Conservation (phyloP, 495 filamentous ascomycete genomes). For the Trypethelium eluteriae region DNA sequence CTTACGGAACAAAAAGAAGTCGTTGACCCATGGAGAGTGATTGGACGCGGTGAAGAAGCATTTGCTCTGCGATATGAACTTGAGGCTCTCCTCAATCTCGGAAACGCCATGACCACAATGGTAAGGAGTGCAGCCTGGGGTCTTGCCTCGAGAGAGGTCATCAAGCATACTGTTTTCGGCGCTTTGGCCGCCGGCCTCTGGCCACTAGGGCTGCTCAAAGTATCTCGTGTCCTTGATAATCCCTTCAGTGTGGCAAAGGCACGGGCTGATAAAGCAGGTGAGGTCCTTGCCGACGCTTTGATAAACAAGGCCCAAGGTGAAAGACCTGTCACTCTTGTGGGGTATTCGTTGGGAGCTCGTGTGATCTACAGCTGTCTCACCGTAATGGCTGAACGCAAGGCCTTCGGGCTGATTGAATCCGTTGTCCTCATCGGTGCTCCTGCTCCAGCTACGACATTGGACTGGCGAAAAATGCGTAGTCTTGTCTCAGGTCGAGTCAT, state of each 20-base stretch:
- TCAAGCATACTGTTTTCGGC: conserved; percentile 68
- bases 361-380: conserved; percentile 79
- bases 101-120: conserved; percentile 63
- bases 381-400: conserved; percentile 63
- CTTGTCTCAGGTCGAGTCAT: conserved; percentile 67
- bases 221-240: conserved; percentile 77
- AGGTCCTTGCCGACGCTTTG: conserved; percentile 76
- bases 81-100: conserved; percentile 67
- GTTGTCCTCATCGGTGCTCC: conserved; percentile 79
- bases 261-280: conserved; percentile 79
- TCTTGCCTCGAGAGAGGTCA: conserved; percentile 67
- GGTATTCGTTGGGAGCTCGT: conserved; percentile 85
- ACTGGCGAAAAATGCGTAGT: conserved; percentile 62
- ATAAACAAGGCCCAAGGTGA: conserved; percentile 85
- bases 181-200: conserved; percentile 62
- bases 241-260: conserved; percentile 77
- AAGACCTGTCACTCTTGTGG: conserved; percentile 76
- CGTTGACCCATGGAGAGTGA: conserved; percentile 63
- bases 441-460: conserved; percentile 54
- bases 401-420: conserved; percentile 80
- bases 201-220: conserved; percentile 69
- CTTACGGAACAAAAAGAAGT: conserved; percentile 63
- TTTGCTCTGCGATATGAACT: conserved; percentile 84
- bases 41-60: conserved; percentile 62
- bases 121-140: conserved; percentile 71